These are phyloP conservation scores for Pisolithus microcarpus DNA, from an alignment of 768 basidiomycete genomes.

Conservation along the genomic window DNA sequence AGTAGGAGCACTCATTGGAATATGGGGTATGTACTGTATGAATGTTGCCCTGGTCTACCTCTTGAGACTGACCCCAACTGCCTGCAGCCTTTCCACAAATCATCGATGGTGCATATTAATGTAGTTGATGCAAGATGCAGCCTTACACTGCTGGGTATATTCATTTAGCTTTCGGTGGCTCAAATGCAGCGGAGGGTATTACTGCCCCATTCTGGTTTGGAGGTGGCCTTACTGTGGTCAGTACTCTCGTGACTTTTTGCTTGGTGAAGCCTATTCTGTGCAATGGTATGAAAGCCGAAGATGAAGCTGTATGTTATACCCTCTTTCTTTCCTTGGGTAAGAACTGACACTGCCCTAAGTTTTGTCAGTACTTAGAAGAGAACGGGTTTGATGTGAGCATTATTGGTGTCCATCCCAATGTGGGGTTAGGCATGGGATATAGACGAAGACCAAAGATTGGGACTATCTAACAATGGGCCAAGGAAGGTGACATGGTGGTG, in stretches of 20 bases:
- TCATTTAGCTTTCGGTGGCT: constrained; percentile 56
- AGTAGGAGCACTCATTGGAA: too few relatives aligned
- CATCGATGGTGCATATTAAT: too few relatives aligned
- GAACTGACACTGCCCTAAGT: constrained; percentile 33
- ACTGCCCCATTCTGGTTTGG: constrained; percentile 89
- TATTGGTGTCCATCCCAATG: constrained; percentile 27
- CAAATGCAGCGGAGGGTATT: constrained; percentile 45
- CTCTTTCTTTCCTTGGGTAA: neutral
- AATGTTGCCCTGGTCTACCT: constrained; percentile 23
- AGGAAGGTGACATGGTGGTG: too few relatives aligned
- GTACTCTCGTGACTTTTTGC: constrained; percentile 64
- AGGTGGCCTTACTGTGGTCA: constrained; percentile 74
- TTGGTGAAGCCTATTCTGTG: constrained; percentile 67
- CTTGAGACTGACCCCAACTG: too few relatives aligned
- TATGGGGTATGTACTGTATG: too few relatives aligned
- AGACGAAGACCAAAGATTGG: too few relatives aligned
- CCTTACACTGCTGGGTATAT: too few relatives aligned
- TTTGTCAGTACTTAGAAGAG: constrained; percentile 74
- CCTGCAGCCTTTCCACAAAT: too few relatives aligned
- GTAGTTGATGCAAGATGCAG: too few relatives aligned
- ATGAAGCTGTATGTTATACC: constrained; percentile 44
- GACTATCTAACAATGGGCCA: too few relatives aligned
- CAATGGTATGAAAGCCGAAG: constrained; percentile 77
- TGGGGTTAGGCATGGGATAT: too few relatives aligned
- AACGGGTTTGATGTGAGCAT: constrained; percentile 71